phyloP scores from a whole-genome alignment of 768 basidiomycete species.

The Leccinum obscurum region DNA sequence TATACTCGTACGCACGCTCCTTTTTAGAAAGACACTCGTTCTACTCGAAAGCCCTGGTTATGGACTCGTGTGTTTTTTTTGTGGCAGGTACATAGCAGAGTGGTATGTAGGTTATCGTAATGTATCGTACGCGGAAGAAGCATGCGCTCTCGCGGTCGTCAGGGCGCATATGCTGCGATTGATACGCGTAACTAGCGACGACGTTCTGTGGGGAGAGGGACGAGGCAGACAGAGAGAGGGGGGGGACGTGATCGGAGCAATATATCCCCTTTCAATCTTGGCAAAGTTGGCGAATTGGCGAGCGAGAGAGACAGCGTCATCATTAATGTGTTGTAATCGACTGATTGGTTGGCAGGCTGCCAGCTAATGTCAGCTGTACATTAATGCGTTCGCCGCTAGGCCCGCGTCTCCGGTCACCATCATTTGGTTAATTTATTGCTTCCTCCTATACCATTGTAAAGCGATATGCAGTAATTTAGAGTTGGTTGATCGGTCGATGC shows the following conservation, averaged over 20 bases:
- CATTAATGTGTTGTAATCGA: neutral
- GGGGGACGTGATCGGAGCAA: neutral
- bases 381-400: neutral
- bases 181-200: neutral
- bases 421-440: neutral
- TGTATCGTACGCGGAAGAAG: neutral
- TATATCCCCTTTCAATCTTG: neutral
- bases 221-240: neutral
- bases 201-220: neutral
- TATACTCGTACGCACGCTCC: neutral
- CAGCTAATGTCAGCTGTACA: neutral
- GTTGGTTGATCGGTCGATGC: neutral
- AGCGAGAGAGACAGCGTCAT: neutral
- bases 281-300: neutral
- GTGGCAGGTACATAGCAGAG: neutral
- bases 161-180: neutral
- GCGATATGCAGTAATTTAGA: neutral
- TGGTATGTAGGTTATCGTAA: neutral
- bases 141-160: neutral
- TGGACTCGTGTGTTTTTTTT: neutral
- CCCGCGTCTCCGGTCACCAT: neutral
- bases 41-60: neutral
- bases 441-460: neutral
- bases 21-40: neutral
- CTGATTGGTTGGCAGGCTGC: neutral